Conservation (phyloP, 805 yeast genomes). For the Komagataella kurtzmanii region DNA sequence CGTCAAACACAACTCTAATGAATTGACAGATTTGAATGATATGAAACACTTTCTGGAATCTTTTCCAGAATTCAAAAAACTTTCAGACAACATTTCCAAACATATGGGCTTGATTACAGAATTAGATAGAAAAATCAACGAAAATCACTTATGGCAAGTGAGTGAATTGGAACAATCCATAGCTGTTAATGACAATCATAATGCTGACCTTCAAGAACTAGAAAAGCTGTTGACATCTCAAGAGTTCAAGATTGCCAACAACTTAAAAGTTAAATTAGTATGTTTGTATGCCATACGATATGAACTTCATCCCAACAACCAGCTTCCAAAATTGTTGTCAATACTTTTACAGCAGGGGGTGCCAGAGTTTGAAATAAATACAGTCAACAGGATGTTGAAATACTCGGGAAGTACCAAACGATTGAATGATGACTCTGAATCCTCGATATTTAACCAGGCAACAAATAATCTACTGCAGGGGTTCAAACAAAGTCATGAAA, state of each 20-base stretch:
- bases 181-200: slow-evolving; percentile 47
- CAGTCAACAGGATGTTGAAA: slow-evolving; percentile 31
- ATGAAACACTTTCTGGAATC: slow-evolving; percentile 85
- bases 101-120: slow-evolving; percentile 88
- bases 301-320: slow-evolving; percentile 35
- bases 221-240: slow-evolving; percentile 32
- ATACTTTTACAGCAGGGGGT: slow-evolving; percentile 23
- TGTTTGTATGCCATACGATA: slow-evolving; percentile 65
- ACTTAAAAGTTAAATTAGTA: slow-evolving; percentile 57
- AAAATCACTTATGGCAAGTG: slow-evolving; percentile 60
- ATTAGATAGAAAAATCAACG: slow-evolving; percentile 59
- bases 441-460: slow-evolving; percentile 9
- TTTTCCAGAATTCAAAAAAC: slow-evolving; percentile 84
- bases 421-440: slow-evolving; percentile 20
- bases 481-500: slow-evolving; percentile 21
- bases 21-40: slow-evolving; percentile 70
- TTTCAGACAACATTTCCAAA: slow-evolving; percentile 79
- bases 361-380: slow-evolving; percentile 21
- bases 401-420: slow-evolving; percentile 31
- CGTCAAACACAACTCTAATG: slow-evolving; percentile 40
- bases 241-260: slow-evolving; percentile 13
- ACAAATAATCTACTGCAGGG: slow-evolving; percentile 18
- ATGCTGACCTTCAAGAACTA: slow-evolving; percentile 41
- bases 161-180: slow-evolving; percentile 86
- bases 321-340: slow-evolving; percentile 23